Conservation (phyloP, 495 filamentous ascomycete genomes). For the Acidomyces sp. region DNA sequence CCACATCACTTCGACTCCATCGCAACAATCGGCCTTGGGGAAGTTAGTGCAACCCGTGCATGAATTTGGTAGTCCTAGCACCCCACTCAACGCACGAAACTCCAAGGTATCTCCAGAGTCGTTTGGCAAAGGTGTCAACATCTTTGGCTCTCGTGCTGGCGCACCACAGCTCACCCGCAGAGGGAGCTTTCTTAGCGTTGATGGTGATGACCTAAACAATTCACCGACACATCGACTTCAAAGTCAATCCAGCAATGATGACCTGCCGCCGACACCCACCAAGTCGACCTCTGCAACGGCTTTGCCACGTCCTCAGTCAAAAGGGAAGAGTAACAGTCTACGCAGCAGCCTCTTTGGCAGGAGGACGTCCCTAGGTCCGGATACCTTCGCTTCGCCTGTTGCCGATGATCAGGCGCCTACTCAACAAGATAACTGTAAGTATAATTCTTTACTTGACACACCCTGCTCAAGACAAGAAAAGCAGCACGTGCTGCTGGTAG, state of each 20-base stretch:
- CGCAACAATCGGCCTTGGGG: constrained; percentile 40
- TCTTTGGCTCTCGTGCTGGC: constrained; percentile 49
- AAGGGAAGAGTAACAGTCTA: constrained; percentile 32
- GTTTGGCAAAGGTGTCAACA: constrained; percentile 53
- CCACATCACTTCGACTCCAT: constrained; percentile 33
- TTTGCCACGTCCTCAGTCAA: constrained; percentile 31
- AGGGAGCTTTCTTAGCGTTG: constrained; percentile 63
- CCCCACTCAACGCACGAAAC: constrained; percentile 45
- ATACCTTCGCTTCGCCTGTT: constrained; percentile 28
- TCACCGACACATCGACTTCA: constrained; percentile 46
- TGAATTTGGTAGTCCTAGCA: constrained; percentile 50
- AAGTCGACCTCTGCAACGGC: constrained; percentile 47
- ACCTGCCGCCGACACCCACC: constrained; percentile 84
- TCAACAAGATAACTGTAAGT: constrained; percentile 14
- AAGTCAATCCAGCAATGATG: constrained; percentile 52
- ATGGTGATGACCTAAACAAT: constrained; percentile 53
- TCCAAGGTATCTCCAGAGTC: constrained; percentile 37
- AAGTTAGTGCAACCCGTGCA: constrained; percentile 41
- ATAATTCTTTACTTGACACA: constrained; percentile 5
- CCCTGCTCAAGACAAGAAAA: constrained; percentile 5
- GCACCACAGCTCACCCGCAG: constrained; percentile 43
- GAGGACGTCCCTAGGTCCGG: constrained; percentile 31
- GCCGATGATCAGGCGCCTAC: not conserved
- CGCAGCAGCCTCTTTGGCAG: constrained; percentile 32
- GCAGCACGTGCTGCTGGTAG: not conserved